Conservation (phyloP, 2,329 filamentous ascomycete species). For the Colletotrichum musicola region DNA sequence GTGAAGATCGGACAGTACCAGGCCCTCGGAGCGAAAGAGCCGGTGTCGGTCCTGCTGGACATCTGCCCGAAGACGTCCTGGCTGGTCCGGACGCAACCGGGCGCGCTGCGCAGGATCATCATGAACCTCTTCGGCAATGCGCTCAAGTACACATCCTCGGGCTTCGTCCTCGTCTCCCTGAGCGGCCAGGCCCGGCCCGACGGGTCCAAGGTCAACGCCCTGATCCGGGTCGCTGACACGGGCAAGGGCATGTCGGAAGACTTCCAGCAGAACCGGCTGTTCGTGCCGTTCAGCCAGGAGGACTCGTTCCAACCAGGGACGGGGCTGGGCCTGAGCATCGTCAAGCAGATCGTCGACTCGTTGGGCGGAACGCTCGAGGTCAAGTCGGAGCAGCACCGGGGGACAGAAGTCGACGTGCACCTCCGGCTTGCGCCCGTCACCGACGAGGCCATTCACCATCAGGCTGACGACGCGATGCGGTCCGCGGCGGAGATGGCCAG, state of each 20-base stretch:
- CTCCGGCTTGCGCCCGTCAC: constrained; percentile 52
- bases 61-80: constrained; percentile 60
- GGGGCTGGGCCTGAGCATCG: constrained; percentile 73
- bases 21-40: constrained; percentile 42
- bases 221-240: constrained; percentile 69
- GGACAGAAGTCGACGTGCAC: constrained; percentile 66
- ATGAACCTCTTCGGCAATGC: constrained; percentile 75
- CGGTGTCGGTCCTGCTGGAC: constrained; percentile 63
- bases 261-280: constrained; percentile 70
- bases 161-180: constrained; percentile 60
- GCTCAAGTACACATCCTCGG: constrained; percentile 70
- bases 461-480: constrained; percentile 26
- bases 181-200: constrained; percentile 42
- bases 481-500: constrained; percentile 35
- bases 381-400: constrained; percentile 63
- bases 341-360: constrained; percentile 70
- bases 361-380: constrained; percentile 71
- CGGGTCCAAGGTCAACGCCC: constrained; percentile 43
- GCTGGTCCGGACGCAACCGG: constrained; percentile 67
- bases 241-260: constrained; percentile 74
- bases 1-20: constrained; percentile 32
- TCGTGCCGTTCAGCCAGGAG: constrained; percentile 74
- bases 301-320: constrained; percentile 71
- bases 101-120: constrained; percentile 64
- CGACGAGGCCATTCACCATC: constrained; percentile 39